Percentiles rank a stretch among this genome's conserved stretches.
Evolutionary conservation across 257 asterid species (phyloP).

Genomic region (Scutellaria barbata): DNA sequence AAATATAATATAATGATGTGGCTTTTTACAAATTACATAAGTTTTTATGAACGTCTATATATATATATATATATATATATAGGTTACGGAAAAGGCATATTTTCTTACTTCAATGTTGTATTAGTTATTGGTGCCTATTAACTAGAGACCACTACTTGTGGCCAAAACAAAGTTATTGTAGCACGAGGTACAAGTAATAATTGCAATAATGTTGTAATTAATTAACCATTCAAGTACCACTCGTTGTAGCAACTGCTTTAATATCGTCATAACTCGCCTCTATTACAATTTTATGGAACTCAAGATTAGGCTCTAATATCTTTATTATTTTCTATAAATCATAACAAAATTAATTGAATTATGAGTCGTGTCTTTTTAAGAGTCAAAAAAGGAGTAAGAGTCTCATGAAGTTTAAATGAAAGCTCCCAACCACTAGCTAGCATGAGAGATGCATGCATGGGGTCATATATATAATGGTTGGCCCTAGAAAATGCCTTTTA

Average conservation of each 20-base stretch:
- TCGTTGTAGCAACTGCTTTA: too few relatives aligned
- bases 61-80: neutral
- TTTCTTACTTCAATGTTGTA: neutral
- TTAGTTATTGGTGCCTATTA: neutral
- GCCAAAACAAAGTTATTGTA: neutral
- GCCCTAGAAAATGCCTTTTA: conserved; percentile 2
- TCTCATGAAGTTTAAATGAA: neutral
- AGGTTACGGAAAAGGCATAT: neutral
- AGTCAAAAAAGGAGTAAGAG: neutral
- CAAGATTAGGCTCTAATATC: neutral
- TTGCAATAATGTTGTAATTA: neutral
- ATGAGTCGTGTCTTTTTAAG: neutral
- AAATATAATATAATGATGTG: neutral
- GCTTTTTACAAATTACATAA: neutral
- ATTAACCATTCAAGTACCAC: too few relatives aligned
- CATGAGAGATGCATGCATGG: conserved; percentile 21
- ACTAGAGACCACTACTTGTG: neutral
- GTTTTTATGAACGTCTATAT: too few relatives aligned
- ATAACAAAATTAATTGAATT: neutral
- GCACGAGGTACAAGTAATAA: neutral
- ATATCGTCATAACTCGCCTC: neutral
- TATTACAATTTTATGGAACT: neutral
- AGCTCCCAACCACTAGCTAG: conserved; percentile 6
- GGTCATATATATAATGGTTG: neutral
- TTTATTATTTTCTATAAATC: neutral